phyloP scores from a whole-genome alignment of 1,284 basidiomycete species.

The Fomitiporia mediterranea region DNA sequence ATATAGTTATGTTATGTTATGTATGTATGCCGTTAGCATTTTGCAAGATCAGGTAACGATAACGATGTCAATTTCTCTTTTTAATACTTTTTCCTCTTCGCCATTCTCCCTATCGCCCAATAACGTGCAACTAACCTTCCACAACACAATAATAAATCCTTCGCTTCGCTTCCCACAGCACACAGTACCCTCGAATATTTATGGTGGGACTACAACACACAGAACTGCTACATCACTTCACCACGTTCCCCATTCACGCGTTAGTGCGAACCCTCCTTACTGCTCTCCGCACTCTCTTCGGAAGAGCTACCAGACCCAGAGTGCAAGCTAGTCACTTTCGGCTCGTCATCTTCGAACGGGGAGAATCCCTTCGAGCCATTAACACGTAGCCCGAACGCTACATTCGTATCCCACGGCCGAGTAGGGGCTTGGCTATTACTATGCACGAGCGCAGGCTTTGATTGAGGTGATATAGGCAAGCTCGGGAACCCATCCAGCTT shows the following conservation, averaged over 20 bases:
- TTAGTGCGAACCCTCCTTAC: too few relatives aligned
- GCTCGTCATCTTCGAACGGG: constrained; percentile 13
- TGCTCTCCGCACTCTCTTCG: neutral
- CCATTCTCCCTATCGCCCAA: too few relatives aligned
- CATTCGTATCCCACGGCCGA: neutral
- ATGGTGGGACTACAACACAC: neutral
- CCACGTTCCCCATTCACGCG: too few relatives aligned
- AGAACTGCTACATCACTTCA: neutral
- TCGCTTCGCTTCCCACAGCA: too few relatives aligned
- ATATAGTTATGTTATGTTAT: too few relatives aligned
- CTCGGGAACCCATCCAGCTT: constrained; percentile 8
- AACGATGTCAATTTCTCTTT: too few relatives aligned
- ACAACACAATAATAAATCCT: too few relatives aligned
- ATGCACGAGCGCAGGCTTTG: constrained; percentile 1
- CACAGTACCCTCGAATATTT: too few relatives aligned
- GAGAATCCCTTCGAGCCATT: neutral
- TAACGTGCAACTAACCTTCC: too few relatives aligned
- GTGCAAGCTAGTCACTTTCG: neutral
- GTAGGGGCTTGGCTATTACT: neutral
- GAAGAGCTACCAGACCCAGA: neutral
- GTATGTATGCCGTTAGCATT: too few relatives aligned
- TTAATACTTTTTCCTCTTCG: too few relatives aligned
- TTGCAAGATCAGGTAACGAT: too few relatives aligned
- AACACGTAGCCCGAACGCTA: neutral
- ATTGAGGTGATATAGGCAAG: constrained; percentile 13